Evolutionary conservation across 1,284 basidiomycete species (phyloP).

Genomic region (Ganoderma lingzhi): DNA sequence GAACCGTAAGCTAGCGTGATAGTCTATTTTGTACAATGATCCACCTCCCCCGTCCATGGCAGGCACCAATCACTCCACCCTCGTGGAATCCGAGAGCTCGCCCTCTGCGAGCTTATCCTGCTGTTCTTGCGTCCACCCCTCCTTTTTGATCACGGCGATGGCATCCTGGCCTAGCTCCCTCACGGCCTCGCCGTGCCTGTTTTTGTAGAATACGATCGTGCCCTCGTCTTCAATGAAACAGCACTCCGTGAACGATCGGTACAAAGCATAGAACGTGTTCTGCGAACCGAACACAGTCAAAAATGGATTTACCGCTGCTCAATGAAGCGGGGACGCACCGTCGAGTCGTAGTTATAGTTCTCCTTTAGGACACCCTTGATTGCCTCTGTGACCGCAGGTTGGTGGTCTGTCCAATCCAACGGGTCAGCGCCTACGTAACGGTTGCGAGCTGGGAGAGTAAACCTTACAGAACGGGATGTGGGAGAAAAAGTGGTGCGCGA

Average conservation of each 20-base stretch:
- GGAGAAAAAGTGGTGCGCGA: conserved; percentile 48
- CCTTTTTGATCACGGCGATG: conserved; percentile 30
- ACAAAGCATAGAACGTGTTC: conserved; percentile 45
- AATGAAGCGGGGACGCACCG: conserved; percentile 42
- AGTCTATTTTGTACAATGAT: conserved; percentile 6
- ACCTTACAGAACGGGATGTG: conserved; percentile 47
- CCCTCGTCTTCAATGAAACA: conserved; percentile 79
- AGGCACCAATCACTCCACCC: neutral
- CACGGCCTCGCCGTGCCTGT: conserved; percentile 56
- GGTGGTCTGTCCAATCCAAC: conserved; percentile 51
- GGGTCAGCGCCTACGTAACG: conserved; percentile 8
- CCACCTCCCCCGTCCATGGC: neutral
- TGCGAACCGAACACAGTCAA: conserved; percentile 21
- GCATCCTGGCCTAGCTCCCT: conserved; percentile 34
- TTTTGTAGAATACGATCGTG: conserved; percentile 81
- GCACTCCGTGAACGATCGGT: conserved; percentile 49
- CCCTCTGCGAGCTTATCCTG: conserved; percentile 30
- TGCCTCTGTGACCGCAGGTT: conserved; percentile 42
- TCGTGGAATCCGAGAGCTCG: conserved; percentile 17
- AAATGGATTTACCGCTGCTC: neutral
- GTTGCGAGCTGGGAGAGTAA: neutral
- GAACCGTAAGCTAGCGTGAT: neutral
- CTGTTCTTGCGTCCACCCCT: conserved; percentile 31
- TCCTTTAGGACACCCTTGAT: conserved; percentile 43
- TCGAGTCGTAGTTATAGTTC: conserved; percentile 53